Percentiles rank a stretch among this genome's conserved stretches.
phyloP scores from a whole-genome alignment of 2,329 filamentous ascomycete genomes.

The Aschersonia sp. region DNA sequence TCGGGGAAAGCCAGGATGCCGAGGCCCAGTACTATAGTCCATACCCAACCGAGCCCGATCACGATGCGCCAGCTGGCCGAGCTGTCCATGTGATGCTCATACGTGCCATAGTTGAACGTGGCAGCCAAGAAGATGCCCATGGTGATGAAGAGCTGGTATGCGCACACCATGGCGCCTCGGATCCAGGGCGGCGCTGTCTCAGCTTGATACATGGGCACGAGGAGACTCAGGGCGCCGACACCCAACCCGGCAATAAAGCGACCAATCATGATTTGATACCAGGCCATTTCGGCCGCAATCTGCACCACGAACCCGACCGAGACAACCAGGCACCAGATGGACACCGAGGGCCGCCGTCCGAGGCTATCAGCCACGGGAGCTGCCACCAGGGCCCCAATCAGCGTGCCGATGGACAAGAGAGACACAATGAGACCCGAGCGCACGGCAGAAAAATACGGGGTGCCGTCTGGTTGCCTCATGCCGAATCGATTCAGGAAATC shows the following conservation, averaged over 20 bases:
- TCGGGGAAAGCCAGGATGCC: constrained; percentile 37
- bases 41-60: constrained; percentile 36
- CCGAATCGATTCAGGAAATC: constrained; percentile 40
- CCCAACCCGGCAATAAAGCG: constrained; percentile 51
- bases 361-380: constrained; percentile 51
- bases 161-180: constrained; percentile 48
- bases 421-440: constrained; percentile 45
- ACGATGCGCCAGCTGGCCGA: constrained; percentile 47
- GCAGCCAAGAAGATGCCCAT: constrained; percentile 49
- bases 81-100: constrained; percentile 24
- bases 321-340: constrained; percentile 44
- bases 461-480: constrained; percentile 18
- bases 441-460: constrained; percentile 33
- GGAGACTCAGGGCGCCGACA: constrained; percentile 48
- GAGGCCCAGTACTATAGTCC: constrained; percentile 30
- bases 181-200: constrained; percentile 55
- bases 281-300: constrained; percentile 36
- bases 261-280: constrained; percentile 54
- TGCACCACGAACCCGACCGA: constrained; percentile 55
- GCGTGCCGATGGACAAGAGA: constrained; percentile 43
- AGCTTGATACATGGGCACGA: constrained; percentile 61
- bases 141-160: constrained; percentile 61
- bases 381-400: constrained; percentile 44
- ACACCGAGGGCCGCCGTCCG: constrained; percentile 49
- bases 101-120: constrained; percentile 48